Percentiles rank a stretch among this genome's conserved stretches.
phyloP scores from a whole-genome alignment of 2,329 filamentous ascomycete species.

The Colletotrichum phormii region DNA sequence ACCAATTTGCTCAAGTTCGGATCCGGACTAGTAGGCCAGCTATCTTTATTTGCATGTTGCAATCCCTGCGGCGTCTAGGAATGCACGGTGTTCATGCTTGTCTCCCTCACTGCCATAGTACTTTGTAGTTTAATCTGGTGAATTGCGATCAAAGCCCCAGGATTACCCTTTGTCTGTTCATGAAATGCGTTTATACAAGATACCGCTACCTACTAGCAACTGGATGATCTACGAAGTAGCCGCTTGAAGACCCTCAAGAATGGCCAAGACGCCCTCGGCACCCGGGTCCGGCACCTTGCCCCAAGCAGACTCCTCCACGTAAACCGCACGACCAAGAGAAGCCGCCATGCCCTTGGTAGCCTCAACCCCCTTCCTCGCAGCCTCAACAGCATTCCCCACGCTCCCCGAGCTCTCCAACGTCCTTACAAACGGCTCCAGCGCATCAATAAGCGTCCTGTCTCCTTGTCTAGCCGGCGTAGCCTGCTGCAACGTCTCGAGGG shows the following conservation, averaged over 20 bases:
- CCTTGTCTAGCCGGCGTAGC: constrained; percentile 80
- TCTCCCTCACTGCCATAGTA: neutral
- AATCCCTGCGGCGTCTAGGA: neutral
- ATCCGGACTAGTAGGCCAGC: neutral
- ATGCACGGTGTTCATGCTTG: neutral
- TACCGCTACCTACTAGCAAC: neutral
- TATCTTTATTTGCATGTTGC: neutral
- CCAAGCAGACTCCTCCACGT: constrained; percentile 76
- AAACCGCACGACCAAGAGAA: constrained; percentile 78
- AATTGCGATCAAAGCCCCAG: neutral
- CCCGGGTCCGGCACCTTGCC: constrained; percentile 80
- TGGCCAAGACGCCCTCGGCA: constrained; percentile 68
- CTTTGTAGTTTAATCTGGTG: neutral
- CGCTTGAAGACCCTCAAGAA: constrained; percentile 69
- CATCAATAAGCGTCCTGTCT: constrained; percentile 80
- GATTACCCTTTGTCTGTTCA: neutral
- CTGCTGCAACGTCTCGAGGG: constrained; percentile 40
- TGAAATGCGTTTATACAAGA: neutral
- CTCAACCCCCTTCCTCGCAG: constrained; percentile 72
- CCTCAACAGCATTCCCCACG: constrained; percentile 59
- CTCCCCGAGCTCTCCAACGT: constrained; percentile 65
- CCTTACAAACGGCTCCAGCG: constrained; percentile 75
- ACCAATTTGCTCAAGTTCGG: no score
- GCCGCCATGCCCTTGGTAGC: constrained; percentile 81
- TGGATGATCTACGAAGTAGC: neutral